Conservation (phyloP, 2,329 filamentous ascomycete genomes). For the Colletotrichum sp. region DNA sequence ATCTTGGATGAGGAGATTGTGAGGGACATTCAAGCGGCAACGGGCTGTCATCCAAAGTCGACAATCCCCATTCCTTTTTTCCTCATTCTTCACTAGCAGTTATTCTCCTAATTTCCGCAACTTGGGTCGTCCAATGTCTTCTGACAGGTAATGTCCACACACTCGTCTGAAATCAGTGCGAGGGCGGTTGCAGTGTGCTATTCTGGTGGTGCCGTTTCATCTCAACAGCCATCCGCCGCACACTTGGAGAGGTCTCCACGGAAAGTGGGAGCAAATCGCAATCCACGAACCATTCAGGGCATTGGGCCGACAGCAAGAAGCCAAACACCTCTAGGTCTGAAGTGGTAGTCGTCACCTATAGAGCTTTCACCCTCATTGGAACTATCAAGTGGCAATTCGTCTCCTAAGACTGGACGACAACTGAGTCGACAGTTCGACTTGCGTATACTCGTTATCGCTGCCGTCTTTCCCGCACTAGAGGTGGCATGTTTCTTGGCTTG, state of each 20-base stretch:
- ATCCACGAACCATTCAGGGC: neutral
- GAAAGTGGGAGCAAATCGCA: neutral
- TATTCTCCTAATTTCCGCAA: neutral
- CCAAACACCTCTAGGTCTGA: neutral
- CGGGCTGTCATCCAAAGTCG: constrained; percentile 4
- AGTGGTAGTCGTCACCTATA: neutral
- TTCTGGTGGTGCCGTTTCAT: constrained; percentile 4
- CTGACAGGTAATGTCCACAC: neutral
- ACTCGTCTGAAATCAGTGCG: constrained; percentile 12
- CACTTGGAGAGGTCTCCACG: neutral
- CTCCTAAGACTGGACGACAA: neutral
- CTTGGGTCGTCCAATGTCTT: constrained; percentile 11
- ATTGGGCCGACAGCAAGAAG: neutral
- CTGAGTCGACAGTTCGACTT: neutral
- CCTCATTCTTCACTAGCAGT: neutral
- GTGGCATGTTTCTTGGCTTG: neutral
- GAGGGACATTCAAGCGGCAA: neutral
- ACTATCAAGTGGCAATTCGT: neutral
- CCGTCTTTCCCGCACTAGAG: neutral
- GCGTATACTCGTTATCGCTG: neutral
- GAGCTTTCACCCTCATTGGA: neutral
- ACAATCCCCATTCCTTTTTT: neutral
- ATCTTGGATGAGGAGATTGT: neutral
- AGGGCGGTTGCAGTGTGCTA: neutral
- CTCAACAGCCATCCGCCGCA: neutral